phyloP scores from a whole-genome alignment of 257 asterid genomes.

The Fraxinus americana region DNA sequence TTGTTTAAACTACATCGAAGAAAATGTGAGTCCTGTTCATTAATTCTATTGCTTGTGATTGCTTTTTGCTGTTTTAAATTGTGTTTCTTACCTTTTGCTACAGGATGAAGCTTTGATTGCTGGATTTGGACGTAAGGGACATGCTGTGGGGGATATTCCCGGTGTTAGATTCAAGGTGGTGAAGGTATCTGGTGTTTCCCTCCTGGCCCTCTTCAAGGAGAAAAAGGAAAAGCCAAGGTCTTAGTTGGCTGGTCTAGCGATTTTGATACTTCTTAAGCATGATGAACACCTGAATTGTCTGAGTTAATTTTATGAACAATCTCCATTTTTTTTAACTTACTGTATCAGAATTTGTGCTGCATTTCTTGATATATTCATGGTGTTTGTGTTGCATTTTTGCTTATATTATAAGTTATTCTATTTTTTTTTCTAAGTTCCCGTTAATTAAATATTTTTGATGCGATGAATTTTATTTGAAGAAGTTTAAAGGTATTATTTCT shows the following conservation, averaged over 20 bases:
- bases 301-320: constrained; percentile 1
- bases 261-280: constrained; percentile 19
- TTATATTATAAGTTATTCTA: too few species aligned
- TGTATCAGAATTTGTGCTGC: not conserved
- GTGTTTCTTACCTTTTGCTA: not conserved
- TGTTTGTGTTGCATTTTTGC: too few species aligned
- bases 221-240: constrained; percentile 64
- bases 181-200: constrained; percentile 66
- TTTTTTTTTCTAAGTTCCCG: too few species aligned
- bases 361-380: not conserved
- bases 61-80: not conserved
- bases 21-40: constrained; percentile 41
- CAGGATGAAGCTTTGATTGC: constrained; percentile 68
- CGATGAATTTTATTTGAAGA: too few species aligned
- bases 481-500: too few species aligned
- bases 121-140: constrained; percentile 67
- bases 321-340: not conserved
- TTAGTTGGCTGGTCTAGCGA: constrained; percentile 21
- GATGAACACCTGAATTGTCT: constrained; percentile 16
- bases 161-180: constrained; percentile 67
- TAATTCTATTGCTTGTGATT: not conserved
- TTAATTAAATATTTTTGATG: too few species aligned
- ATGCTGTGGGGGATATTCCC: constrained; percentile 72
- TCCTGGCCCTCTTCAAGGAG: constrained; percentile 63
- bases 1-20: constrained; percentile 61